Evolutionary conservation across 768 basidiomycete genomes (phyloP).

Genomic region (Hydnomerulius pinastri): DNA sequence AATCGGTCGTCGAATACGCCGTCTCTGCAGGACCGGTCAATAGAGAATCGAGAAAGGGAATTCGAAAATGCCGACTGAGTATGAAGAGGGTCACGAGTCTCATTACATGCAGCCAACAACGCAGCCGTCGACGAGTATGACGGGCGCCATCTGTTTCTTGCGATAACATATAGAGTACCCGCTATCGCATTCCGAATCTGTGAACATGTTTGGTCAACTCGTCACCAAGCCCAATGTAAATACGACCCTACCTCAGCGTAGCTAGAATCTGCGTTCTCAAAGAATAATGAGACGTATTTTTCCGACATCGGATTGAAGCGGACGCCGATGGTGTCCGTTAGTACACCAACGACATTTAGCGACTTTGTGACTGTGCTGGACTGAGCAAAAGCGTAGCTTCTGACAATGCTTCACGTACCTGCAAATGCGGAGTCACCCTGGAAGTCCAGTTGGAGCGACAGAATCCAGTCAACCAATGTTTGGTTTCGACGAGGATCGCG

Average conservation of each 20-base stretch:
- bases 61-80: constrained; percentile 46
- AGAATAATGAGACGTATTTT: constrained; percentile 67
- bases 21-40: constrained; percentile 39
- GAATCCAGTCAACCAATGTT: constrained; percentile 74
- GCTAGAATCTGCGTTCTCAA: constrained; percentile 75
- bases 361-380: constrained; percentile 68
- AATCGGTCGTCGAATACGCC: constrained; percentile 59
- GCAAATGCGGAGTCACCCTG: constrained; percentile 84
- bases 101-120: constrained; percentile 57
- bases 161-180: constrained; percentile 58
- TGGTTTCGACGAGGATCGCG: constrained; percentile 81
- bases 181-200: constrained; percentile 75
- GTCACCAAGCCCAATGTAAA: not conserved
- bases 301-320: constrained; percentile 70
- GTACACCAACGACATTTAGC: constrained; percentile 61
- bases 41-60: not conserved
- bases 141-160: constrained; percentile 68
- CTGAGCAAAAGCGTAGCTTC: constrained; percentile 6
- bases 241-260: constrained; percentile 72
- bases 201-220: constrained; percentile 5
- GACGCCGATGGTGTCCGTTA: constrained; percentile 66
- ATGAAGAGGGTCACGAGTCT: constrained; percentile 55
- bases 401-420: constrained; percentile 47
- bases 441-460: constrained; percentile 78
- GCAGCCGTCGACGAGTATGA: constrained; percentile 56